Percentiles rank a stretch among this genome's conserved stretches.
phyloP scores from a whole-genome alignment of 345 rosid genomes.

The Populus simonii region DNA sequence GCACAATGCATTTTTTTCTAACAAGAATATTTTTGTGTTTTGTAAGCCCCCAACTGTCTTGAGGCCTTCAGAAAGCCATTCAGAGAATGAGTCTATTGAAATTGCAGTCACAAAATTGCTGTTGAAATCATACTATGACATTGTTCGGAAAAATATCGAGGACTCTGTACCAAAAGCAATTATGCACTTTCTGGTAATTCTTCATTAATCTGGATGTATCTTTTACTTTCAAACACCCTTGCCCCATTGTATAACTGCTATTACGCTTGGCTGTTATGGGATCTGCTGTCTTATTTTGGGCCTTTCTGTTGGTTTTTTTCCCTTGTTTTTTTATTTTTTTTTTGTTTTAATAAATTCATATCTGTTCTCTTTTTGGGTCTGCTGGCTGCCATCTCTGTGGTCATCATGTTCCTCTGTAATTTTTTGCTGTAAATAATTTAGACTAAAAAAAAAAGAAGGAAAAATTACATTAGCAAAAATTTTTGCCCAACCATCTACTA shows the following conservation, averaged over 20 bases:
- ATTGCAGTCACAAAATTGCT: constrained; percentile 76
- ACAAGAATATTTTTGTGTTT: constrained; percentile 11
- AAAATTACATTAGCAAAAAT: neutral
- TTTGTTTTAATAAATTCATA: neutral
- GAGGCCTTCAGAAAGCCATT: constrained; percentile 77
- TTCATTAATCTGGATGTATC: neutral
- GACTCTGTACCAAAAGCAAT: constrained; percentile 90
- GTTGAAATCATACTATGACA: constrained; percentile 85
- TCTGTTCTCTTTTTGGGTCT: neutral
- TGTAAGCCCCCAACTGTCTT: constrained; percentile 81
- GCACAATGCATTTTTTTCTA: neutral
- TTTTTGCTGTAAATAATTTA: neutral
- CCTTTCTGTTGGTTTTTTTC: neutral
- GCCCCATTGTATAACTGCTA: neutral
- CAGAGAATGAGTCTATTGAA: constrained; percentile 83
- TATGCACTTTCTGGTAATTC: constrained; percentile 89
- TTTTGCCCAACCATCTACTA: neutral
- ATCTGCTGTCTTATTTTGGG: neutral
- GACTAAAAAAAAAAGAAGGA: neutral
- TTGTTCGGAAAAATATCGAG: constrained; percentile 90
- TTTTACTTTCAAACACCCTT: neutral
- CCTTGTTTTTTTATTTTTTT: neutral
- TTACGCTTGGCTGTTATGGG: neutral
- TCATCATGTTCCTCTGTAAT: neutral
- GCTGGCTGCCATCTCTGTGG: neutral